These are phyloP conservation scores for Silene latifolia DNA, from an alignment of 148 eudicot species.

Conservation along the genomic window DNA sequence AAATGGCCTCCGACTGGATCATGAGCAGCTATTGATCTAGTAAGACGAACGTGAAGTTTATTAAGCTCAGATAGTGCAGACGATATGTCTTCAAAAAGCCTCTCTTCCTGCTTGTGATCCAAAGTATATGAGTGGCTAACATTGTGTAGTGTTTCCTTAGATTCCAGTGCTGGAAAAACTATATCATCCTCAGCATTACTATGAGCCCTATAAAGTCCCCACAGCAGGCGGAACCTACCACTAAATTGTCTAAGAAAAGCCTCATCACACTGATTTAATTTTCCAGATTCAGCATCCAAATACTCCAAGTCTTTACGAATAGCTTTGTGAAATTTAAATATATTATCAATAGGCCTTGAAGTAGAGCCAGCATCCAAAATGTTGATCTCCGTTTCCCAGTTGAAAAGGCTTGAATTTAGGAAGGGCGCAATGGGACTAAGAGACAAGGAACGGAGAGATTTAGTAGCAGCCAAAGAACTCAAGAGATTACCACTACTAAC, in stretches of 20 bases:
- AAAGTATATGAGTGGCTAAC: constrained; percentile 97
- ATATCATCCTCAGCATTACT: constrained; percentile 98
- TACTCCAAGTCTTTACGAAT: constrained; percentile 94
- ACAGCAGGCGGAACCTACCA: constrained; percentile 84
- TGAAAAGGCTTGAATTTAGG: constrained; percentile 83
- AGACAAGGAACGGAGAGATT: constrained; percentile 81
- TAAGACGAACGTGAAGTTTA: constrained; percentile 45
- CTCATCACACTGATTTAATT: constrained; percentile 65
- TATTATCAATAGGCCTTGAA: constrained; percentile 83
- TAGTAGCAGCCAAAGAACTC: constrained; percentile 55
- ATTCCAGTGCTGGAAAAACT: constrained; percentile 92
- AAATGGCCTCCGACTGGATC: constrained; percentile 29
- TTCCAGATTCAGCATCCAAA: constrained; percentile 88
- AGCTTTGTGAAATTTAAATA: constrained; percentile 91
- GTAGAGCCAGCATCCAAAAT: constrained; percentile 42
- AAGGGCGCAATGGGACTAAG: constrained; percentile 82
- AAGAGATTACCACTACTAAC: constrained; percentile 53
- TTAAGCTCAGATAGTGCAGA: constrained; percentile 68
- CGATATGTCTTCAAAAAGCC: constrained; percentile 87
- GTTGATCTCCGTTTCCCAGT: constrained; percentile 76
- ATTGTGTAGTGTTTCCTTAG: constrained; percentile 88
- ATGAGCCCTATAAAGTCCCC: constrained; percentile 95
- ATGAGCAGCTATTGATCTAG: constrained; percentile 23
- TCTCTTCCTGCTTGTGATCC: constrained; percentile 96
- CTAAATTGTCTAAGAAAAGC: constrained; percentile 75